phyloP scores from a whole-genome alignment of 192 early-diverging fungal genomes.

The Coemansia interrupta region DNA sequence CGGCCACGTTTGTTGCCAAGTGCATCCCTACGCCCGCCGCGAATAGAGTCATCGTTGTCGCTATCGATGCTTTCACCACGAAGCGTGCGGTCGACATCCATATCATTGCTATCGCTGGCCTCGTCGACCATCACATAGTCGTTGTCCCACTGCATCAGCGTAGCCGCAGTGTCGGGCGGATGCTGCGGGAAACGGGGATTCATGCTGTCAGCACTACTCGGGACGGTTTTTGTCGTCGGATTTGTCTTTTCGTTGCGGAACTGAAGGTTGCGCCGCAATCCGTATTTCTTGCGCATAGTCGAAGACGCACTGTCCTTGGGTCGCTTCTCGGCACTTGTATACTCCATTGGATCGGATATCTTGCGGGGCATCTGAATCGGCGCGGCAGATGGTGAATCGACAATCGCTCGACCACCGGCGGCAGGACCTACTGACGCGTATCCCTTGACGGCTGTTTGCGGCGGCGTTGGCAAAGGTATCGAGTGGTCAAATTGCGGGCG shows the following conservation, averaged over 20 bases:
- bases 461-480: constrained; percentile 14
- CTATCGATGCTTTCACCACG: constrained; percentile 31
- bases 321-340: constrained; percentile 41
- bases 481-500: constrained; percentile 34
- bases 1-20: constrained; percentile 31
- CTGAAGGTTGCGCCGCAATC: constrained; percentile 42
- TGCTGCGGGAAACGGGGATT: constrained; percentile 21
- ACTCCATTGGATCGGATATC: constrained; percentile 43
- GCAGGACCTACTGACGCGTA: constrained; percentile 19
- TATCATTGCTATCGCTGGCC: constrained; percentile 5
- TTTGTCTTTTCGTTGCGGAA: constrained; percentile 33
- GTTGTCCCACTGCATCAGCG: constrained; percentile 25
- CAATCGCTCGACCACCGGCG: background rate
- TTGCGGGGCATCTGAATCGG: constrained; percentile 37
- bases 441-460: constrained; percentile 11
- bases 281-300: constrained; percentile 48
- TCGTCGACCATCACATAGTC: constrained; percentile 51
- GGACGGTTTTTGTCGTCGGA: constrained; percentile 4
- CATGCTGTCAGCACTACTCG: constrained; percentile 11
- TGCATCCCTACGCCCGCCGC: constrained; percentile 1
- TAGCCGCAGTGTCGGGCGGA: constrained; percentile 32
- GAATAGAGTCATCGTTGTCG: constrained; percentile 15
- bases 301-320: constrained; percentile 19
- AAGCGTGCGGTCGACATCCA: constrained; percentile 38
- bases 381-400: background rate